Base-by-base conservation (phyloP, 345 rosid genomes). In the Diplotaxis tenuifolia region DNA sequence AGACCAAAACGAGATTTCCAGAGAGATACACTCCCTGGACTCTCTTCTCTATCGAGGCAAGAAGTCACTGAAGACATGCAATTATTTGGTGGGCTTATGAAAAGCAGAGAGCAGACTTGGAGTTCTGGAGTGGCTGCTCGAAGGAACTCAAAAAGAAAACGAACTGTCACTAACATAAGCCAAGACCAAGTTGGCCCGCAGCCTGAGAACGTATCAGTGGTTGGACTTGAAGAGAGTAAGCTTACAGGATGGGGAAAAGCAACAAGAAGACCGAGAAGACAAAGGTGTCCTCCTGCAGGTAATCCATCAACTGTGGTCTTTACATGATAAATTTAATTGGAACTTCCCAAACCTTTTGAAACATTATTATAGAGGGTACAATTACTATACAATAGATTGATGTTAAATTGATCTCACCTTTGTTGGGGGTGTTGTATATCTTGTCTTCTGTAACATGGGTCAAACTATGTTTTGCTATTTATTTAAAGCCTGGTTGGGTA, bases 1-100 rank as follows among this genome's bases (percentile, higher is more conserved):
- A 87, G 98, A 84, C 95, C 89, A 72, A 86, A 87, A 73, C 87
- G 91, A 83, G 97, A 94, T 79, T 94, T 94, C 84, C 96, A 89
- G 75, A 91, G 96, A 85, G 98, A 94, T 79, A 86, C 88, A 79
- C 97, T 94, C 75, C 96, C 97, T 0, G 95, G 97, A 54, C 88
- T 94, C 56, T 70, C 79, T 75, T 89, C 98, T 55, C 78, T 94
- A 18, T 89, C 97, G 2, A 88, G 95, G 81, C 90, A 91, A 1
- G 98, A 94, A 82, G 89, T 91, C 19, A 85, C 92, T 0, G 94
- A 91, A 79, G 98, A 93, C 76, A 81, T 93, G 66, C 68, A 64
- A 16, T 15, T 42, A 32, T 42, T 64, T 45, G 68, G 68, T 2
- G 68, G 68, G 36, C 55, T 45, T 45, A 15, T 23, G 55, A 45